Evolutionary conservation across 495 filamentous ascomycete species (phyloP).

Genomic region (Lophiostoma macrostomum): DNA sequence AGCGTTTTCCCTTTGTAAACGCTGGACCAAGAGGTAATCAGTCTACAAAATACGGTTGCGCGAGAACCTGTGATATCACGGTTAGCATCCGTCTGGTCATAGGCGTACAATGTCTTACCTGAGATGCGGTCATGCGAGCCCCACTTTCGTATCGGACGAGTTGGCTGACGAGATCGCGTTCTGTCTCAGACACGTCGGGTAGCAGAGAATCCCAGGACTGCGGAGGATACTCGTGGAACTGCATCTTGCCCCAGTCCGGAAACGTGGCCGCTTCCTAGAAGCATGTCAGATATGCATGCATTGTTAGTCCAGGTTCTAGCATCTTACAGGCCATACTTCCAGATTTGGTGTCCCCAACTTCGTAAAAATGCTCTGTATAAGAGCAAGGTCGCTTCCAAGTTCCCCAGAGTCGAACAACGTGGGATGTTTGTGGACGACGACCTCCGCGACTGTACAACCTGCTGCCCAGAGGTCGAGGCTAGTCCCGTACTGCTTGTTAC

Average conservation of each 20-base stretch:
- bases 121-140: constrained; percentile 37
- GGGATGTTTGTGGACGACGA: constrained; percentile 43
- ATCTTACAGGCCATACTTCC: constrained; percentile 72
- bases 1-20: too few relatives aligned
- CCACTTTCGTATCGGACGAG: constrained; percentile 58
- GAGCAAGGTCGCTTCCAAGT: constrained; percentile 83
- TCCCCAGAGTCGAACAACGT: constrained; percentile 82
- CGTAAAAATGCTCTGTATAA: constrained; percentile 87
- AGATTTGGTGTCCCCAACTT: constrained; percentile 79
- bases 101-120: constrained; percentile 18
- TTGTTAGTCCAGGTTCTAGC: not conserved
- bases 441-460: constrained; percentile 75
- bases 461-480: constrained; percentile 87
- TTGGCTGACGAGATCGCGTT: constrained; percentile 52
- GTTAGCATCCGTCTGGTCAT: constrained; percentile 1
- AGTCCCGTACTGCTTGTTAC: constrained; percentile 64
- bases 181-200: constrained; percentile 47
- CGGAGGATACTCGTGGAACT: constrained; percentile 53
- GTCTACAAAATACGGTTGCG: constrained; percentile 28
- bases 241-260: constrained; percentile 67
- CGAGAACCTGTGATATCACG: constrained; percentile 13
- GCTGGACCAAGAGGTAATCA: too few relatives aligned
- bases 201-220: constrained; percentile 56
- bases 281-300: constrained; percentile 5
- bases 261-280: constrained; percentile 53